Evolutionary conservation across 2,329 filamentous ascomycete genomes (phyloP).

Genomic region (Sclerotiophoma versabilis): DNA sequence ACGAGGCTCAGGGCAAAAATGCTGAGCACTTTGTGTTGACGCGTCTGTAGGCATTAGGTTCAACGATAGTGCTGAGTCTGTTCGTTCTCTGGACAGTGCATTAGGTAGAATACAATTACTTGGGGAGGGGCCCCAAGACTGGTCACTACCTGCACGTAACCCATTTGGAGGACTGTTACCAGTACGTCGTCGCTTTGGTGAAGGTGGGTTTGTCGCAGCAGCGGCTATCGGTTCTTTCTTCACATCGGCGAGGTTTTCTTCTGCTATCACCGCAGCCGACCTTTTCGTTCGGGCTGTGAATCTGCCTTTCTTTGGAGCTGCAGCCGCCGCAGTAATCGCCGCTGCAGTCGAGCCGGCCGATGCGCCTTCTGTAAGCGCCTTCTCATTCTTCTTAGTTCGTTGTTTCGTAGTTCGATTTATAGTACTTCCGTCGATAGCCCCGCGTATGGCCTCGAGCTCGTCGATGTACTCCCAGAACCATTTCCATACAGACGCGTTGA

Average conservation of each 20-base stretch:
- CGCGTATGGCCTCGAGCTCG: constrained; percentile 34
- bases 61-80: background rate
- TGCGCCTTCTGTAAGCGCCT: background rate
- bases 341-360: constrained; percentile 10
- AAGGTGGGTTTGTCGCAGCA: background rate
- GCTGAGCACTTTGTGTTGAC: background rate
- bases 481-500: constrained; percentile 36
- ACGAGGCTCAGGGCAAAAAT: background rate
- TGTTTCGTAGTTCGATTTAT: constrained; percentile 12
- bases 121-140: background rate
- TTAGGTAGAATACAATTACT: no score
- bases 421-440: constrained; percentile 33
- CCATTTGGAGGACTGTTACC: background rate
- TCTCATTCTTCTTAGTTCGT: background rate
- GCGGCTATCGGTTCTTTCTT: background rate
- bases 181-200: constrained; percentile 28
- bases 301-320: constrained; percentile 12
- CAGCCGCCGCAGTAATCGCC: constrained; percentile 7
- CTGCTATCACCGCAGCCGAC: background rate
- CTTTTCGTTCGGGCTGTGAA: constrained; percentile 7
- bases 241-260: background rate
- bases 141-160: background rate
- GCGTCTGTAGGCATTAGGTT: background rate
- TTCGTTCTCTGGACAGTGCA: background rate
- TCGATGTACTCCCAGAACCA: constrained; percentile 44